Evolutionary conservation across 306 rosid species (phyloP).

Genomic region (Hippophae gyantsensis): DNA sequence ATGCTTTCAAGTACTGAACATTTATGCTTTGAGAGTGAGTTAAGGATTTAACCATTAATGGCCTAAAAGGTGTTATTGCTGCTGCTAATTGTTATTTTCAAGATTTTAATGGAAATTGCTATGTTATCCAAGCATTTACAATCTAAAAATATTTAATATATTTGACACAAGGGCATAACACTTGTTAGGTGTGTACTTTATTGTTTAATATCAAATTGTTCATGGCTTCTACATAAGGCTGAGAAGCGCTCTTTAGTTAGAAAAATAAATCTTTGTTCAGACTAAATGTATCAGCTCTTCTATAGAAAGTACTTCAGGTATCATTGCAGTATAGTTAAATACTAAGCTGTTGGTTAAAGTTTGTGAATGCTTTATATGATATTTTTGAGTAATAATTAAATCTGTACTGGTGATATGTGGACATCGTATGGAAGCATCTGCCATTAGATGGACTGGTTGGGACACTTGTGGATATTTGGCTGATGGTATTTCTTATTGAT

Average conservation of each 20-base stretch:
- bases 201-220: neutral
- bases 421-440: neutral
- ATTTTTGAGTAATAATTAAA: too few species aligned
- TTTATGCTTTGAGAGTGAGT: too few species aligned
- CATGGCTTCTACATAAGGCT: neutral
- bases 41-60: too few species aligned
- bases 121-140: neutral
- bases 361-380: neutral
- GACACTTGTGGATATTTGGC: neutral
- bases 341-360: neutral
- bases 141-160: neutral
- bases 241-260: neutral
- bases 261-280: too few species aligned
- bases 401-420: neutral
- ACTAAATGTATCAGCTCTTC: too few species aligned
- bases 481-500: neutral
- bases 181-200: neutral
- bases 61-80: too few species aligned
- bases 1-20: too few species aligned
- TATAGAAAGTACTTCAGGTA: too few species aligned
- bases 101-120: too few species aligned
- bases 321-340: too few species aligned
- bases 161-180: neutral
- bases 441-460: neutral
- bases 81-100: too few species aligned